Base-by-base conservation (phyloP, 192 early-diverging fungal species). In the Gamsiella multidivaricata region DNA sequence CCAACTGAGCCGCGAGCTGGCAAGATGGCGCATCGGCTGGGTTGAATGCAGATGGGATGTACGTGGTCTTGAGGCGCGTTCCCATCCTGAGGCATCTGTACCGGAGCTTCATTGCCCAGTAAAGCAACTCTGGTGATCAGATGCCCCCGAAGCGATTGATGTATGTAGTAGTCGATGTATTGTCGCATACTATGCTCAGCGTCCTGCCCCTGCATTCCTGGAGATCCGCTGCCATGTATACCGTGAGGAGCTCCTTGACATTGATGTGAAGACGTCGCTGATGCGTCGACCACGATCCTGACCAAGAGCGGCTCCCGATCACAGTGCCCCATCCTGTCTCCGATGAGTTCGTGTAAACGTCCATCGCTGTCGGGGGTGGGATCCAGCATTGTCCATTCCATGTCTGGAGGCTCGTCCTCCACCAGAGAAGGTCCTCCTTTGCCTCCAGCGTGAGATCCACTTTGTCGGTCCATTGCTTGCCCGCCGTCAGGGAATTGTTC, bases 121-220 rank as follows among this genome's bases (percentile, higher is more conserved):
- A 11, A 25, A 50, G 25, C 33, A 57, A 23, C 32, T 32, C 36
- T 51, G 55, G 50, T 36, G 52, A 65, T 45, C 42, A 28, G 11
- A 61, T 64, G n/a, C 71, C 55, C 1, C 55, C 71, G 23, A 62
- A 75, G 23, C 56, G 51, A 57, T 75, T 66, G 63, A 75, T 50
- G 71, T 75, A 75, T 14, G 63, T 45, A 2, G 60, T 59, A 1
- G 63, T 54, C 0, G 55, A 58, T 11, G 53, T 58, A 45, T 73
- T 65, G 61, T 73, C 69, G 54, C 53, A 49, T 23, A 47, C 26
- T 15, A 65, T 36, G 29, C 31, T 60, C 47, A 49, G 47, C 17
- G 20, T 49, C 47, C n/a, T 49, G 47, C 47, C 20, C 47, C n/a
- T 9, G 14, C 47, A 49, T n/a, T 49, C 47, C 47, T 22, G 62